Base-by-base conservation (phyloP, 306 rosid species). In the Cucurbita moschata region DNA sequence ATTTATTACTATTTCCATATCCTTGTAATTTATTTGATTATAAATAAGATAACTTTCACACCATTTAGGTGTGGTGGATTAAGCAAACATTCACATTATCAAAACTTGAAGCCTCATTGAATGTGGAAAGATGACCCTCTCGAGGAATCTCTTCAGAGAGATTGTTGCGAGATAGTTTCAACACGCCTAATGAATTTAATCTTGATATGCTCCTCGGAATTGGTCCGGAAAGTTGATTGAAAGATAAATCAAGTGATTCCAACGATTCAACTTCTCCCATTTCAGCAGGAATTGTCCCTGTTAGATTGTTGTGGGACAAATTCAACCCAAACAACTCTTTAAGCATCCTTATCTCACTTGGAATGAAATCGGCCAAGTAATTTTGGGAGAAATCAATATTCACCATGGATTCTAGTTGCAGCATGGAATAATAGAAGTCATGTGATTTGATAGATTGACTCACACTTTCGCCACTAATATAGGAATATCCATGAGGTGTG, bases 371-470 rank as follows among this genome's bases (percentile, higher is more conserved):
- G 3, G 1, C 8, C 38, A 57, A 10, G 1, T 0, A 23, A 7
- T 57, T 57, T 0, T 19, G 10, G 0, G 62, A 57, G 0, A 57
- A 38, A 1, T 57, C 62, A 21, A 57, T 4, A 21, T 4, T 57
- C 62, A 9, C 38, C 26, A 53, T 3, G 0, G 0, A 19, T 4
- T 0, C 0, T 18, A 18, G 0, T 0, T 18, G 5, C 4, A 0
- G 0, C 26, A 0, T 0, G 2, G 37, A 9, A 7, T 56, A 56
- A 21, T 19, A 8, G 1, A 4, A 23, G 2, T 21, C 0, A 1
- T 3, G 21, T 21, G 61, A 56, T 56, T 56, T 56, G 38, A 56
- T 0, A 8, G 0, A 10, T 1, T 26, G 30, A 26, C 30, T 26
- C 2, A 26, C 2, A 26, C 30, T 1, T 26, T 1, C 2, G 1